Conservation (phyloP, 2,329 filamentous ascomycete species). For the Neobulgaria alba region DNA sequence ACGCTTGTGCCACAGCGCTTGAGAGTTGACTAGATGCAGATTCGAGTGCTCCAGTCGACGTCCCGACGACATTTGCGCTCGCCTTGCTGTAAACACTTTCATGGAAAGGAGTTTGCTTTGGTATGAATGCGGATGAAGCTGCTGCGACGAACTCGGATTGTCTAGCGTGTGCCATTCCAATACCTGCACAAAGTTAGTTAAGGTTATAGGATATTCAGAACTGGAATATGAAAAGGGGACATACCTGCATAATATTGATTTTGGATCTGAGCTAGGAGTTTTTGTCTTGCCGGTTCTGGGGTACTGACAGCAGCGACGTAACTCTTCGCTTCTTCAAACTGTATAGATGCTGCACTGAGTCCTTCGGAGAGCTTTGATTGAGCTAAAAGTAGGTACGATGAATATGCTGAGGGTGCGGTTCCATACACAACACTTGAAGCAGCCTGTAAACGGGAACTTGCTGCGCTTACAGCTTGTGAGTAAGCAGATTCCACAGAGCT, state of each 20-base stretch:
- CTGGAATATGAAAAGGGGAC: not conserved
- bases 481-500: constrained; percentile 62
- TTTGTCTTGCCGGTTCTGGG: constrained; percentile 40
- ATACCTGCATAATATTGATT: constrained; percentile 44
- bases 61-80: constrained; percentile 18
- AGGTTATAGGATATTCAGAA: too few species aligned
- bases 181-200: constrained; percentile 45
- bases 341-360: constrained; percentile 60
- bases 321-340: constrained; percentile 60
- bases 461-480: constrained; percentile 53
- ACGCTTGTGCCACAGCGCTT: constrained; percentile 31
- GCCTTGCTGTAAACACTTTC: constrained; percentile 26
- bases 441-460: constrained; percentile 48
- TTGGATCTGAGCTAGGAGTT: constrained; percentile 52
- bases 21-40: constrained; percentile 18
- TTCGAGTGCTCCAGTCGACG: constrained; percentile 17
- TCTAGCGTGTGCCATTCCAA: constrained; percentile 65
- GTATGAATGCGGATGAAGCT: constrained; percentile 60
- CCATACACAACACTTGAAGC: constrained; percentile 43
- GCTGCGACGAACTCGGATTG: constrained; percentile 68
- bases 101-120: constrained; percentile 45
- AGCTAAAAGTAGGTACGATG: constrained; percentile 50
- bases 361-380: constrained; percentile 62
- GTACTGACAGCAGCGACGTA: constrained; percentile 51
- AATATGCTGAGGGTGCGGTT: constrained; percentile 41